phyloP scores from a whole-genome alignment of 768 basidiomycete genomes.

The Filobasidium wieringae region DNA sequence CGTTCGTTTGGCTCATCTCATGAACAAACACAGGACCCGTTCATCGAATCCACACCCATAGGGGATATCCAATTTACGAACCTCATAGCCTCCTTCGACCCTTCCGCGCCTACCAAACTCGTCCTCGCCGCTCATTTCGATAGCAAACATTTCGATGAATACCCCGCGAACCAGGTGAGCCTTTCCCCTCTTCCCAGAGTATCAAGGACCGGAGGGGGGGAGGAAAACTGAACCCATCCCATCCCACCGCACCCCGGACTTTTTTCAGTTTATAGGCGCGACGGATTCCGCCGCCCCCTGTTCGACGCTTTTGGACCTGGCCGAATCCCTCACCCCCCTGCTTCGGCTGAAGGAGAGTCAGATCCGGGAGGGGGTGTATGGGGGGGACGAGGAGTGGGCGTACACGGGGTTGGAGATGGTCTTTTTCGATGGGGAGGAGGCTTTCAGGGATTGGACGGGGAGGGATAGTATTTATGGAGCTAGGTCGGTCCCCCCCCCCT shows the following conservation, averaged over 20 bases:
- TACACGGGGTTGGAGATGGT: conserved; percentile 82
- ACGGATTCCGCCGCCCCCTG: conserved; percentile 95
- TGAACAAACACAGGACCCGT: conserved; percentile 48
- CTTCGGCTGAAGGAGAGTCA: conserved; percentile 41
- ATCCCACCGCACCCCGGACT: conserved; percentile 10
- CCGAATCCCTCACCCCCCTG: conserved; percentile 57
- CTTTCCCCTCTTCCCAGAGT: not conserved
- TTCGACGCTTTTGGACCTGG: conserved; percentile 84
- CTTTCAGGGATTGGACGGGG: conserved; percentile 76
- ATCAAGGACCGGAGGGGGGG: too few relatives aligned
- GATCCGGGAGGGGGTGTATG: conserved; percentile 50
- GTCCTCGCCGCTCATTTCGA: conserved; percentile 88
- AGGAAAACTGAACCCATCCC: not conserved
- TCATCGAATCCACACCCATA: conserved; percentile 66
- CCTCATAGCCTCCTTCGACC: conserved; percentile 88
- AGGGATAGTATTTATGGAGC: conserved; percentile 93
- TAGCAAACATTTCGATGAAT: conserved; percentile 68
- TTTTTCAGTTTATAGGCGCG: conserved; percentile 94
- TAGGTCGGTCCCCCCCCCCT: conserved; percentile 46
- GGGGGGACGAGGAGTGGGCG: conserved; percentile 50
- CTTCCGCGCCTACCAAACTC: conserved; percentile 64
- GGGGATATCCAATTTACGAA: conserved; percentile 73
- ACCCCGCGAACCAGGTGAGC: conserved; percentile 62
- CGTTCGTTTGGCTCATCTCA: not conserved
- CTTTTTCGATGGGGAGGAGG: conserved; percentile 97